A percentile compares a stretch with the other conserved stretches of the same genome.
phyloP scores from a whole-genome alignment of 2,329 filamentous ascomycete genomes.

The Ophiognomonia clavigignenti-juglandacearum region DNA sequence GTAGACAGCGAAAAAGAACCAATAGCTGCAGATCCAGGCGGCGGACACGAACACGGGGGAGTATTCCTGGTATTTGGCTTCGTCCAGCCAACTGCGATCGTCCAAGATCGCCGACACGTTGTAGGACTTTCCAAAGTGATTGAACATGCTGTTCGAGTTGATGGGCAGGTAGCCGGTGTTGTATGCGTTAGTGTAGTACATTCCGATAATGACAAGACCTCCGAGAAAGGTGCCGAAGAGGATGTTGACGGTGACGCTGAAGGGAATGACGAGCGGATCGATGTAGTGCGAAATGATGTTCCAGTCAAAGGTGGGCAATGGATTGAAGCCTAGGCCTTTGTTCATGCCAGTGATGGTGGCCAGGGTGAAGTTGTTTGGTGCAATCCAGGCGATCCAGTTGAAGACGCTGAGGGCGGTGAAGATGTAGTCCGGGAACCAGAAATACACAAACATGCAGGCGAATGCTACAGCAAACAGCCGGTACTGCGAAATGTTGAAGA shows the following conservation, averaged over 20 bases:
- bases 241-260: conserved; percentile 34
- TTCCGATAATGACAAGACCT: conserved; percentile 34
- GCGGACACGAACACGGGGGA: conserved; percentile 40
- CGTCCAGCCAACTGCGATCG: conserved; percentile 33
- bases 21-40: conserved; percentile 35
- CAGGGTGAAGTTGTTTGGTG: conserved; percentile 37
- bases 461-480: conserved; percentile 36
- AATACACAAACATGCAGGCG: conserved; percentile 38
- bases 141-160: conserved; percentile 41
- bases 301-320: conserved; percentile 46
- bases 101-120: conserved; percentile 33
- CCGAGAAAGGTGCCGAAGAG: conserved; percentile 30
- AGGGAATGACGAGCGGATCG: conserved; percentile 32
- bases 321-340: conserved; percentile 39
- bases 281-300: conserved; percentile 37
- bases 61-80: conserved; percentile 35
- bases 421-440: conserved; percentile 43
- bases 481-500: too few species aligned
- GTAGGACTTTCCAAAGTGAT: conserved; percentile 37
- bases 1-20: conserved; percentile 39
- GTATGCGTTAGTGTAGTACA: conserved; percentile 39
- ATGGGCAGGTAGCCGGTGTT: conserved; percentile 42
- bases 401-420: conserved; percentile 39
- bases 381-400: conserved; percentile 48
- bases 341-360: conserved; percentile 38